Base-by-base conservation (phyloP, 2,329 filamentous ascomycete species). In the Claviceps digitariae region DNA sequence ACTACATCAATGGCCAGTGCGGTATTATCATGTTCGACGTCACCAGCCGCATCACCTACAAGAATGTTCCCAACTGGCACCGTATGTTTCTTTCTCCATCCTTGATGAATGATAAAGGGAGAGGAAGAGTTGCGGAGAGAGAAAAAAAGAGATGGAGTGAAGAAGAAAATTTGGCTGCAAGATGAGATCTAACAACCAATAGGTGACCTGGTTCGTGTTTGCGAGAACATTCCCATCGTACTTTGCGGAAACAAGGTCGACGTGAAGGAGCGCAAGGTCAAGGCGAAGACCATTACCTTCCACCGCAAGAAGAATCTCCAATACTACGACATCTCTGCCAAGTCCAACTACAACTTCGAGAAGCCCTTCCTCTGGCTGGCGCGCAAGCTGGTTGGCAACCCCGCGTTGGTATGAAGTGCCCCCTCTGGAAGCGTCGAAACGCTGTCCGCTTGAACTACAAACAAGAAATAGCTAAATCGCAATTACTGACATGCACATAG, bases 21-120 rank as follows among this genome's bases (percentile, higher is more conserved):
- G 91, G 93, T 78, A 96, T 98, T 80, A 97, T 98, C 84, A 98
- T 98, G 91, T 98, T 98, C 74, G 91, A 98, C 74, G 91, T 98
- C 62, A 97, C 93, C 60, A 96, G 91, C 64, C 88, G 93, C 70
- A 97, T 98, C 73, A 98, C 93, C 73, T 98, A 98, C 86, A 98
- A 98, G 87, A 98, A 98, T 80, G 93, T 98, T 60, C 93, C 93
- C 77, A 97, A 97, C 87, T 98, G 93, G 93, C 93, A 98, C 77
- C 93, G 93, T 95, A 84, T 72, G 89, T 83, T 56, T n/a, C n/a
- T n/a, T 43, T 40, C 4, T 3, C 27, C 25, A 48, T 21, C n/a
- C 2, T 4, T 21, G 36, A 48, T 17, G 25, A n/a, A 46, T 47
- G 45, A 20, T 6, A 13, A 25, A 17, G 20, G 25, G 17, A 25